Percentiles rank a stretch among this genome's conserved stretches.
Conservation (phyloP, 208 protist genomes). For the Acanthamoeba sp. region DNA sequence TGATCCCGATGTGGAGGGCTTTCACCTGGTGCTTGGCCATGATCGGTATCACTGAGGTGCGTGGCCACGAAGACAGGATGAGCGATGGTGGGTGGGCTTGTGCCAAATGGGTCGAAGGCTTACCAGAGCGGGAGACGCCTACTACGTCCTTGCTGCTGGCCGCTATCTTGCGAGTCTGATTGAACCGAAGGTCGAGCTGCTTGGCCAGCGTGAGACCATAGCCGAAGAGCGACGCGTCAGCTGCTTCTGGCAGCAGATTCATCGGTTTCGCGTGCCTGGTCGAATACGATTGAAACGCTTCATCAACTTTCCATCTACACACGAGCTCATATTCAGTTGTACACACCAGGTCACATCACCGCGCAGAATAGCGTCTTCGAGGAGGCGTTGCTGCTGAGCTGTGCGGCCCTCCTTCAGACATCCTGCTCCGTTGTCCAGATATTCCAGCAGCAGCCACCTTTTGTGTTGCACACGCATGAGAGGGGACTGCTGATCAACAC, state of each 20-base stretch:
- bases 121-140: background rate
- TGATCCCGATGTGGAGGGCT: background rate
- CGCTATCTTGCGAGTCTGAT: background rate
- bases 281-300: background rate
- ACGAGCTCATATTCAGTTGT: background rate
- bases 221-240: constrained; percentile 12
- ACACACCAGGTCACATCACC: constrained; percentile 8
- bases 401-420: background rate
- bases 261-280: constrained; percentile 11
- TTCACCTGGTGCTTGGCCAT: background rate
- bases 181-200: constrained; percentile 6
- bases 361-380: background rate
- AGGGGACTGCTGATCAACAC: background rate
- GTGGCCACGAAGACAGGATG: background rate
- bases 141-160: constrained; percentile 16
- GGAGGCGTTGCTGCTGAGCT: background rate
- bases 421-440: constrained; percentile 8
- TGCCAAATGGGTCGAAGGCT: background rate
- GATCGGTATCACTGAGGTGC: constrained; percentile 9
- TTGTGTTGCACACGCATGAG: background rate
- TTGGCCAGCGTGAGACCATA: constrained; percentile 3
- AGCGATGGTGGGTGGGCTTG: too few species aligned
- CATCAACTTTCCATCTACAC: too few species aligned
- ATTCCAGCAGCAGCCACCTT: constrained; percentile 14
- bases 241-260: constrained; percentile 2